These are phyloP conservation scores for Cyclotella choctawhatcheeana DNA, from an alignment of 108 stramenopile species.

Conservation along the genomic window DNA sequence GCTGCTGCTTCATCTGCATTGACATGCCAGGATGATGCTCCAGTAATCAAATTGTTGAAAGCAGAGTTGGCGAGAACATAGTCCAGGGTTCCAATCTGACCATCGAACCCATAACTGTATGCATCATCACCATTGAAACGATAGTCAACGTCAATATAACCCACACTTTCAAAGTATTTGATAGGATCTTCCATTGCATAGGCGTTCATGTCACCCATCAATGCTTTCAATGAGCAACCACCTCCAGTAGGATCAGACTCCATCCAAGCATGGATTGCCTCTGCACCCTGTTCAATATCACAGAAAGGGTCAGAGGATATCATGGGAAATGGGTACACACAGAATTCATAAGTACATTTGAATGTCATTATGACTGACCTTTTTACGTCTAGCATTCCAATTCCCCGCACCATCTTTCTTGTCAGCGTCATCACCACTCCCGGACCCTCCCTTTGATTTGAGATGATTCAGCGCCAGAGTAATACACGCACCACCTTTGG, in stretches of 20 bases:
- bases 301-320: background rate
- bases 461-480: constrained; percentile 49
- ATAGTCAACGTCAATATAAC: constrained; percentile 31
- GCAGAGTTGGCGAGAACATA: constrained; percentile 34
- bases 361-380: background rate
- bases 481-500: constrained; percentile 5
- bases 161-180: constrained; percentile 17
- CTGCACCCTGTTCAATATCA: constrained; percentile 22
- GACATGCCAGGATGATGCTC: constrained; percentile 45
- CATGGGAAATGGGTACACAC: background rate
- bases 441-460: constrained; percentile 50
- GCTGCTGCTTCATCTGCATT: constrained; percentile 47
- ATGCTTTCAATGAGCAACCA: background rate
- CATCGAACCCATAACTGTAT: constrained; percentile 49
- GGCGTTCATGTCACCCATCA: constrained; percentile 53
- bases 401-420: constrained; percentile 37
- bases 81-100: constrained; percentile 49
- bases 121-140: constrained; percentile 9
- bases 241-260: constrained; percentile 36
- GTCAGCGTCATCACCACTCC: constrained; percentile 26
- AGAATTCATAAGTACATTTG: background rate
- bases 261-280: constrained; percentile 36
- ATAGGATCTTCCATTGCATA: constrained; percentile 48
- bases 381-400: constrained; percentile 35
- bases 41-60: constrained; percentile 4